These are phyloP conservation scores for Earliella scabrosa DNA, from an alignment of 1,284 basidiomycete genomes.

Conservation along the genomic window DNA sequence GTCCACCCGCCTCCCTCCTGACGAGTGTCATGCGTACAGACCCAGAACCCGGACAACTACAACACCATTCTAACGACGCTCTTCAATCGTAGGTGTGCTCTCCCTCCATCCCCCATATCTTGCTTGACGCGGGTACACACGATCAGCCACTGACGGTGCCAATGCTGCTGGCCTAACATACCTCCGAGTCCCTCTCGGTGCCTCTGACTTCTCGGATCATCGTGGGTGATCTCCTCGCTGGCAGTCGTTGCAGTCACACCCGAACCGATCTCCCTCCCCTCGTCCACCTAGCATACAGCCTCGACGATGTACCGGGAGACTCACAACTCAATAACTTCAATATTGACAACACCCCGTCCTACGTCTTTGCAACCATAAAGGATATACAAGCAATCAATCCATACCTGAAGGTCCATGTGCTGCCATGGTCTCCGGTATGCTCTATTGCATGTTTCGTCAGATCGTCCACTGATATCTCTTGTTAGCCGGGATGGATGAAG, in stretches of 20 bases:
- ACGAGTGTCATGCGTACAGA: conserved; percentile 32
- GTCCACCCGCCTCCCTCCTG: background rate
- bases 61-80: conserved; percentile 48
- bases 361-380: conserved; percentile 47
- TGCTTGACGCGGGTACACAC: background rate
- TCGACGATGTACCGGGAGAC: conserved; percentile 49
- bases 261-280: too few relatives aligned
- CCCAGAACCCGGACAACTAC: conserved; percentile 45
- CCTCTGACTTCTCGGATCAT: conserved; percentile 47
- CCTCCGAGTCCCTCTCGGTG: conserved; percentile 57
- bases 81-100: conserved; percentile 44
- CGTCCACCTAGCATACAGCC: conserved; percentile 46
- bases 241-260: background rate
- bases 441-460: background rate
- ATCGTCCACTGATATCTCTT: background rate
- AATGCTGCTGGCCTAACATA: conserved; percentile 52
- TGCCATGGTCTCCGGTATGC: conserved; percentile 57
- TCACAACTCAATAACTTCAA: conserved; percentile 46
- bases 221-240: conserved; percentile 13
- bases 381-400: conserved; percentile 52
- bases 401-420: conserved; percentile 45
- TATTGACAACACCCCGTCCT: conserved; percentile 47
- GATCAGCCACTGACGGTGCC: conserved; percentile 47
- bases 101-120: too few relatives aligned
- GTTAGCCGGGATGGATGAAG: conserved; percentile 60